phyloP scores from a whole-genome alignment of 2,329 filamentous ascomycete genomes.

The Pyrenophora teres region DNA sequence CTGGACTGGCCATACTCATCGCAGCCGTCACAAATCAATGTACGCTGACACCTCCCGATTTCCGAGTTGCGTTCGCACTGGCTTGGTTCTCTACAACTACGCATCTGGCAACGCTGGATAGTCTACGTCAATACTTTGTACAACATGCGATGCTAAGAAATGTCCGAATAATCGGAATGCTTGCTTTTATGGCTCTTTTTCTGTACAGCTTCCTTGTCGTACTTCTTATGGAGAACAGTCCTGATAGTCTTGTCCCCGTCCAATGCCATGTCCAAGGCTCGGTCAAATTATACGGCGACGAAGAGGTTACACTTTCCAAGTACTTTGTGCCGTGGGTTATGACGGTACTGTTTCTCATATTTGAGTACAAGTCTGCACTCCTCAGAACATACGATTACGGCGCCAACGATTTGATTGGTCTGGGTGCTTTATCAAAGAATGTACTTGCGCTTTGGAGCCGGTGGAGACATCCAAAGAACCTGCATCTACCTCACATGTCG shows the following conservation, averaged over 20 bases:
- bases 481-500: neutral
- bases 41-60: slow-evolving; percentile 20
- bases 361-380: slow-evolving; percentile 1
- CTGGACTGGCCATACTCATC: slow-evolving; percentile 27
- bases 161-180: slow-evolving; percentile 14
- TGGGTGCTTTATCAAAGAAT: neutral
- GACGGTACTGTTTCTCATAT: neutral
- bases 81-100: slow-evolving; percentile 34
- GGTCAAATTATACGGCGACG: neutral
- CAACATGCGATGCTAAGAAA: slow-evolving; percentile 13
- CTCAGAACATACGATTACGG: neutral
- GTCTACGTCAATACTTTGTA: slow-evolving; percentile 22
- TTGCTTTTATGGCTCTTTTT: slow-evolving; percentile 6
- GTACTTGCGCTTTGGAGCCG: neutral
- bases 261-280: neutral
- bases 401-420: neutral
- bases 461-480: neutral
- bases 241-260: neutral
- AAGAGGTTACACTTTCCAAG: neutral
- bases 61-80: slow-evolving; percentile 19
- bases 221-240: neutral
- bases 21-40: slow-evolving; percentile 24
- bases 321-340: slow-evolving; percentile 1
- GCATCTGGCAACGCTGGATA: slow-evolving; percentile 26
- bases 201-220: neutral